These are phyloP conservation scores for Mucor piriformis DNA, from an alignment of 371 early-diverging fungal species.

Conservation along the genomic window DNA sequence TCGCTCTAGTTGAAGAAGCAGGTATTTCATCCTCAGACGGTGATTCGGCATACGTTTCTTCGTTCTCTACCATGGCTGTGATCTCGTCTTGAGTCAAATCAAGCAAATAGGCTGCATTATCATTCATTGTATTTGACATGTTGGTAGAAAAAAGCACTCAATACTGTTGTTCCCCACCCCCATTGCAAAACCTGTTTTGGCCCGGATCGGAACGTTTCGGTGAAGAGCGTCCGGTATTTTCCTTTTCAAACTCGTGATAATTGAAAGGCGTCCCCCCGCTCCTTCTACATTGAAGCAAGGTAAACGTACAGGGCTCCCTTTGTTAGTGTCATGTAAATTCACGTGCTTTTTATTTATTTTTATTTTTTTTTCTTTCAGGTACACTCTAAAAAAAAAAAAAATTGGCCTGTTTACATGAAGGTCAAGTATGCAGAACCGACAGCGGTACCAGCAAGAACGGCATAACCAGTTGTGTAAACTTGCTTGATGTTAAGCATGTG, in stretches of 20 bases:
- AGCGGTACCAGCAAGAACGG: slow-evolving; percentile 69
- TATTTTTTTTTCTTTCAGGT: not conserved
- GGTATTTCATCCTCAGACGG: no score
- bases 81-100: not conserved
- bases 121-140: not conserved
- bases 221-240: no score
- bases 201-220: not conserved
- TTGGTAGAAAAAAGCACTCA: not conserved
- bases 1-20: no score
- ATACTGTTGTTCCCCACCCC: not conserved
- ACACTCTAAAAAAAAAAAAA: slow-evolving; percentile 1
- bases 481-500: slow-evolving; percentile 70
- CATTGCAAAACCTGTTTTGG: no score
- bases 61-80: not conserved
- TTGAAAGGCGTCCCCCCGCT: not conserved
- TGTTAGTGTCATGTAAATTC: not conserved
- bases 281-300: not conserved
- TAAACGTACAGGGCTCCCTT: no score
- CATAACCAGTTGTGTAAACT: slow-evolving; percentile 85
- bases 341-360: slow-evolving; percentile 4
- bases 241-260: no score
- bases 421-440: slow-evolving; percentile 62
- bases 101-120: not conserved
- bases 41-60: not conserved
- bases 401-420: slow-evolving; percentile 44